phyloP scores from a whole-genome alignment of 306 rosid genomes.

The Cucurbita pepo region DNA sequence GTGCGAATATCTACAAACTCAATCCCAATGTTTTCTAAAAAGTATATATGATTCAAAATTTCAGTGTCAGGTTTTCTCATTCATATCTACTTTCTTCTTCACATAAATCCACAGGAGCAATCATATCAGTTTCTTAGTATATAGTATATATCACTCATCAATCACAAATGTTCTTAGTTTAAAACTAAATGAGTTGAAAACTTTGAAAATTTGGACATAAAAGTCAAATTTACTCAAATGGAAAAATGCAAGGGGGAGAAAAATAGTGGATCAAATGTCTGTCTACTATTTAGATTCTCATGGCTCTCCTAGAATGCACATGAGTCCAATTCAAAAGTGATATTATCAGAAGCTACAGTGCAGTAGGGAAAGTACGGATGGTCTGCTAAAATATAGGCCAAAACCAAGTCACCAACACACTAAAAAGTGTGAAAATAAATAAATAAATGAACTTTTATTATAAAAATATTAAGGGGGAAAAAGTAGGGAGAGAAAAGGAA shows the following conservation, averaged over 20 bases:
- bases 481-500: background rate
- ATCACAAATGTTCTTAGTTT: no score
- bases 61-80: background rate
- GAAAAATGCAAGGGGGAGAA: background rate
- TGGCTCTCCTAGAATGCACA: background rate
- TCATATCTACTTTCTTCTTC: background rate
- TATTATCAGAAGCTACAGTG: background rate
- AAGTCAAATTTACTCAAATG: background rate
- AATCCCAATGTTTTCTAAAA: background rate
- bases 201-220: no score
- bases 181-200: no score
- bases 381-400: background rate
- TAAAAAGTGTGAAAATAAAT: background rate
- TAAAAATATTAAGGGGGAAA: background rate
- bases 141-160: no score
- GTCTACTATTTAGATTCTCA: background rate
- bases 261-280: background rate
- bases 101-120: background rate
- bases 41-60: background rate
- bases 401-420: background rate
- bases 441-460: background rate
- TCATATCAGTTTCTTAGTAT: background rate
- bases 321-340: background rate
- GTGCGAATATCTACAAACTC: background rate
- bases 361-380: background rate